phyloP scores from a whole-genome alignment of 2,329 filamentous ascomycete genomes.

The Stachybotrys chlorohalonatus region DNA sequence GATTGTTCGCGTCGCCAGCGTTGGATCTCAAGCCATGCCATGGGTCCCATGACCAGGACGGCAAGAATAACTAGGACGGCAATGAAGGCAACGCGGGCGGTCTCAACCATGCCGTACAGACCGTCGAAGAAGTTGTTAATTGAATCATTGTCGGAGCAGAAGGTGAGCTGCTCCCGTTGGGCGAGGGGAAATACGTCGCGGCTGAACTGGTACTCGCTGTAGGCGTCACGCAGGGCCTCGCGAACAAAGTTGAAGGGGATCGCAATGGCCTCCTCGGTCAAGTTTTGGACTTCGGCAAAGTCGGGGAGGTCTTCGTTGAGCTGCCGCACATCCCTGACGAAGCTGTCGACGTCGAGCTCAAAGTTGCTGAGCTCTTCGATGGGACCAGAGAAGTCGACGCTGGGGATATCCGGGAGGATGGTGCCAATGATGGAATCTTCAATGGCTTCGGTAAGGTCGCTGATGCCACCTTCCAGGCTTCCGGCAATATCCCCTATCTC shows the following conservation, averaged over 20 bases:
- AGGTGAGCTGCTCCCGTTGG: conserved; percentile 69
- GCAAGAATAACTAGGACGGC: conserved; percentile 65
- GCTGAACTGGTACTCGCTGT: conserved; percentile 71
- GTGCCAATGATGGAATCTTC: conserved; percentile 41
- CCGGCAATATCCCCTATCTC: conserved; percentile 49
- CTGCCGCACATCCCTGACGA: conserved; percentile 59
- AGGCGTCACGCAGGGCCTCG: conserved; percentile 58
- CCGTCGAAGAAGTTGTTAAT: conserved; percentile 77
- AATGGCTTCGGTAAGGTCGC: conserved; percentile 35
- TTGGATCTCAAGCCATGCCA: conserved; percentile 73
- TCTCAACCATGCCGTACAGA: conserved; percentile 56
- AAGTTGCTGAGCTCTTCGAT: conserved; percentile 62
- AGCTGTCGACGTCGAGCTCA: conserved; percentile 54
- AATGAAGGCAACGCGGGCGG: conserved; percentile 67
- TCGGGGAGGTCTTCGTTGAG: conserved; percentile 74
- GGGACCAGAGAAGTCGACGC: conserved; percentile 55
- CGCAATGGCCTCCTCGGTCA: conserved; percentile 65
- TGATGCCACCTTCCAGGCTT: conserved; percentile 37
- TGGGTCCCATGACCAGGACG: conserved; percentile 63
- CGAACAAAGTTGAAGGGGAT: conserved; percentile 77
- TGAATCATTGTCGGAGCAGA: conserved; percentile 78
- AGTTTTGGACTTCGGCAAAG: conserved; percentile 75
- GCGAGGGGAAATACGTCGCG: conserved; percentile 72
- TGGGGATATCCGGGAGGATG: conserved; percentile 32
- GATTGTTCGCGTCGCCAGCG: conserved; percentile 66